phyloP scores from a whole-genome alignment of 1,139 yeast species.

The Chernovozyma sophiae-reginae region DNA sequence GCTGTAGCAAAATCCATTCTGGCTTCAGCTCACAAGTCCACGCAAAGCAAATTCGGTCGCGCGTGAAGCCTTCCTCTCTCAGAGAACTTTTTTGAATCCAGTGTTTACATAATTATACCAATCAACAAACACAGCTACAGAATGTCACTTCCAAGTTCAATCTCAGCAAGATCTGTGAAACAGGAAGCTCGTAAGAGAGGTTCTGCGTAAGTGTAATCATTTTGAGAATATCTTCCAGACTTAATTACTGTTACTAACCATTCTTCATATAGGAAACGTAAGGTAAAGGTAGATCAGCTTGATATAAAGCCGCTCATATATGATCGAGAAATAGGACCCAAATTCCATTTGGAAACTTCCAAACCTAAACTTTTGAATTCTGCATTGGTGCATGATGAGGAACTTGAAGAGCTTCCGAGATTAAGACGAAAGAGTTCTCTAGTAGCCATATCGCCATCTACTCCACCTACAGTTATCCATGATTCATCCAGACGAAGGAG shows the following conservation, averaged over 20 bases:
- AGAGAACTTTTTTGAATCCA: not conserved
- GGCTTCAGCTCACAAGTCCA: not conserved
- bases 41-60: not conserved
- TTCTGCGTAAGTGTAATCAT: constrained; percentile 41
- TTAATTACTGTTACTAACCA: constrained; percentile 10
- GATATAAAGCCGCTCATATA: constrained; percentile 5
- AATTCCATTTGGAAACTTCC: constrained; percentile 2
- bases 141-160: not conserved
- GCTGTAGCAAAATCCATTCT: too few species aligned
- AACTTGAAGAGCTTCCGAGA: constrained; percentile 21
- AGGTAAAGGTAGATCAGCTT: constrained; percentile 11
- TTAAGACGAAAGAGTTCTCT: constrained; percentile 12
- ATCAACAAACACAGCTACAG: not conserved
- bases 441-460: not conserved
- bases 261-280: constrained; percentile 11
- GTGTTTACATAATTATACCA: not conserved
- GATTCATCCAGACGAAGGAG: not conserved
- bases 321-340: not conserved
- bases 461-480: not conserved
- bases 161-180: constrained; percentile 15
- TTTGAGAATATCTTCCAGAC: constrained; percentile 7
- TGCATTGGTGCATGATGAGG: constrained; percentile 21
- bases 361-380: constrained; percentile 19
- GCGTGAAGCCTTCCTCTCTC: not conserved
- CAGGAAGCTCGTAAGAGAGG: constrained; percentile 35